phyloP scores from a whole-genome alignment of 2,329 filamentous ascomycete species.

The Coniella lustricola region DNA sequence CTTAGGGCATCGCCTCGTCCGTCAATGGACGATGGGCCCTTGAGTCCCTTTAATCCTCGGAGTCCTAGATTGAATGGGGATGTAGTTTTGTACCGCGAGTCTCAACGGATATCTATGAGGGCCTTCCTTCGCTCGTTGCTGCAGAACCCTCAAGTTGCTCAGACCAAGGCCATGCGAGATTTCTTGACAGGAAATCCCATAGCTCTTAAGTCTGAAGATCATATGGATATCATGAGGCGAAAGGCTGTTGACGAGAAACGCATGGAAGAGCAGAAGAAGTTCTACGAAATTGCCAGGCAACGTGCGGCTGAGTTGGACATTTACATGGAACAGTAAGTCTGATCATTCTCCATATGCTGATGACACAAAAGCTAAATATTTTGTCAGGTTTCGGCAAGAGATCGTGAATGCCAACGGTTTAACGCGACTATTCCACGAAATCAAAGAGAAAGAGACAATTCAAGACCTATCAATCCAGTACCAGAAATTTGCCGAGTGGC shows the following conservation, averaged over 20 bases:
- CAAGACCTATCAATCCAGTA: conserved; percentile 88
- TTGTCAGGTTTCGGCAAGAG: conserved; percentile 53
- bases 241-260: conserved; percentile 81
- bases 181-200: conserved; percentile 73
- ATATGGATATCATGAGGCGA: conserved; percentile 70
- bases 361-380: conserved; percentile 15
- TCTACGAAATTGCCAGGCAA: conserved; percentile 90
- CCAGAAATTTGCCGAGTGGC: conserved; percentile 96
- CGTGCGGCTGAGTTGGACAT: conserved; percentile 89
- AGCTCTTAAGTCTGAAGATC: conserved; percentile 71
- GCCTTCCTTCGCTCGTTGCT: conserved; percentile 84
- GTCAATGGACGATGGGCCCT: conserved; percentile 36
- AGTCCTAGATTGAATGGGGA: conserved; percentile 22
- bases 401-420: conserved; percentile 72
- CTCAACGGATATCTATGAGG: conserved; percentile 81
- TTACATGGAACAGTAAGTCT: conserved; percentile 85
- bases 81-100: conserved; percentile 71
- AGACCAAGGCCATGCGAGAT: conserved; percentile 74
- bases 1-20: conserved; percentile 32
- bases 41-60: conserved; percentile 22
- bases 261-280: conserved; percentile 84
- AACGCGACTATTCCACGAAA: conserved; percentile 86
- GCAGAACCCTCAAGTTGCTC: conserved; percentile 75
- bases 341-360: not conserved
- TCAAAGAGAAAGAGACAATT: conserved; percentile 82